These are phyloP conservation scores for Fusarium mexicanum DNA, from an alignment of 2,329 filamentous ascomycete species.

Conservation along the genomic window DNA sequence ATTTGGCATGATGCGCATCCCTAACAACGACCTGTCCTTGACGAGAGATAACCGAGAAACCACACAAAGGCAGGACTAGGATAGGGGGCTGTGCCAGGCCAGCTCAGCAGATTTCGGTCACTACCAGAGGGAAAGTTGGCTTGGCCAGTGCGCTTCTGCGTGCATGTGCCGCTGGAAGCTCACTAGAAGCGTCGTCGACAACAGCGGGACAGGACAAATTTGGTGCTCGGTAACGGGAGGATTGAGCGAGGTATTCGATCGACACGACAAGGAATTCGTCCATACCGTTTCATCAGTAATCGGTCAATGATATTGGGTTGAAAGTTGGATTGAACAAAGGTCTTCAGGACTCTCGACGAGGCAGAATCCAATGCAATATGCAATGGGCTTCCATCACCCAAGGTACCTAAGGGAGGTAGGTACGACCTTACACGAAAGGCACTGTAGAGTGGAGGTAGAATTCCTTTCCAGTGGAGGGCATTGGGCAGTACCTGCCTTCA, in stretches of 20 bases:
- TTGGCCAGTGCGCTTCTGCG: slow-evolving; percentile 8
- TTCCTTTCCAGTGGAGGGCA: not conserved
- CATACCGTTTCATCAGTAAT: slow-evolving; percentile 12
- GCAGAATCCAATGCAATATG: slow-evolving; percentile 12
- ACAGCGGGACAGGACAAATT: not conserved
- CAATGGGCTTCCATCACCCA: not conserved
- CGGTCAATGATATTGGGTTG: slow-evolving; percentile 5
- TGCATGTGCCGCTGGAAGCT: slow-evolving; percentile 19
- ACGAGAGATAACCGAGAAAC: slow-evolving; percentile 17
- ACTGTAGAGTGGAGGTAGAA: not conserved
- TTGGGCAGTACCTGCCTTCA: not conserved
- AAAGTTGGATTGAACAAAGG: slow-evolving; percentile 5
- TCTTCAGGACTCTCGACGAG: slow-evolving; percentile 9
- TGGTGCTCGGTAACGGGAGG: slow-evolving; percentile 31
- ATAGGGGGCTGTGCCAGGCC: slow-evolving; percentile 33
- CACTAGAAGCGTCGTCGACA: not conserved
- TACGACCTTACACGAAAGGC: not conserved
- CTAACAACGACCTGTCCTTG: not conserved
- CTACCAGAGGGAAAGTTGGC: slow-evolving; percentile 25
- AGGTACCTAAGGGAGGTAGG: not conserved
- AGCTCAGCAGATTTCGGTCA: slow-evolving; percentile 34
- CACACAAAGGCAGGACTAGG: not conserved
- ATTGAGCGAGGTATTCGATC: slow-evolving; percentile 17
- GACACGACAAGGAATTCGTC: not conserved
- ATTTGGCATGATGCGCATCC: slow-evolving; percentile 6